phyloP scores from a whole-genome alignment of 2,329 filamentous ascomycete genomes.

The Epichloe glyceriae region DNA sequence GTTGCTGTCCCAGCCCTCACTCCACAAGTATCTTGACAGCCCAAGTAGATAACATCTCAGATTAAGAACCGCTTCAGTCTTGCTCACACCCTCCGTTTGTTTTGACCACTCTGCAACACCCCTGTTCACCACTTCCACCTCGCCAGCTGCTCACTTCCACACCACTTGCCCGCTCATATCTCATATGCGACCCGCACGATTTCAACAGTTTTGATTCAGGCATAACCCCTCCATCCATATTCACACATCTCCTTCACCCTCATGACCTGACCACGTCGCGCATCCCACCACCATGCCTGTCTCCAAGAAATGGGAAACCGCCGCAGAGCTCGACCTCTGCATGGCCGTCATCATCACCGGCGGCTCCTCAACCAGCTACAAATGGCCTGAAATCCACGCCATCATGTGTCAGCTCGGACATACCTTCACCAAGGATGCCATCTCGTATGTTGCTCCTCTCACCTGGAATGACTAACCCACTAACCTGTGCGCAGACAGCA shows the following conservation, averaged over 20 bases:
- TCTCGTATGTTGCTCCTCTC: slow-evolving; percentile 19
- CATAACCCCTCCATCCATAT: neutral
- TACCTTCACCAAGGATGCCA: slow-evolving; percentile 24
- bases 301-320: slow-evolving; percentile 25
- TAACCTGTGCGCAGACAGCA: slow-evolving; percentile 20
- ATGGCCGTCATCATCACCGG: slow-evolving; percentile 19
- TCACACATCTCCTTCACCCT: no score
- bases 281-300: slow-evolving; percentile 11
- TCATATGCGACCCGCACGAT: neutral
- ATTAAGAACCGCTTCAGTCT: no score
- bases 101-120: no score
- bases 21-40: no score
- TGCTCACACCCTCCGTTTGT: no score
- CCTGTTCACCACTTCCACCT: neutral
- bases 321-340: slow-evolving; percentile 26
- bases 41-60: no score
- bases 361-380: slow-evolving; percentile 14
- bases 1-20: no score
- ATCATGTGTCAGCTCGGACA: slow-evolving; percentile 23
- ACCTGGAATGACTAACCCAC: neutral
- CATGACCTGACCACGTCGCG: neutral
- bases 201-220: no score
- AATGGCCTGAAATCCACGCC: slow-evolving; percentile 20
- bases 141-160: neutral
- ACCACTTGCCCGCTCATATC: neutral